Base-by-base conservation (phyloP, 441 rosid species). In the Rhodomyrtus psidioides region DNA sequence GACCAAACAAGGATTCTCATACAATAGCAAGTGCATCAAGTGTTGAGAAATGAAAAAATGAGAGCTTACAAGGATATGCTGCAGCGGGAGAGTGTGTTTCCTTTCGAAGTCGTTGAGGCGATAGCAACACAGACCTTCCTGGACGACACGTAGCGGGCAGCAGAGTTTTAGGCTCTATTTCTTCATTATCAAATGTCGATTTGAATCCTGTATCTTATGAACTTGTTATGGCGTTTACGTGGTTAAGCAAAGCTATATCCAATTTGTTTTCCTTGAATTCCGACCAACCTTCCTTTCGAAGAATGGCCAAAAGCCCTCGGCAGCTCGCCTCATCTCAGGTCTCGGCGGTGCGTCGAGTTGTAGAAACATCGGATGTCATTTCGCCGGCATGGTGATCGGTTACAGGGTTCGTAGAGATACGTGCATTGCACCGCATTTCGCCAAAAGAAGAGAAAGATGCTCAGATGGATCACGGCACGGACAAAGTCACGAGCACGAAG, bases 391-490 rank as follows among this genome's bases (percentile, higher is more conserved):
- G 54, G 54, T 53, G 6, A 53, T 53, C 17, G 17, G 54, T 53
- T 53, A 17, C 42, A 2, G 0, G 19, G 79, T 70, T 24, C 13
- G 4, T 12, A 10, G 16, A 70, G 79, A 1, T 0, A 9, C 9
- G 15, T 34, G 49, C 9, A 0, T 42, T 5, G 5, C n/a, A 70
- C 15, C 1, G 26, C 26, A 10, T 10, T 21, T 23, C 23, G 16
- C 49, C 49, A 10, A 34, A 70, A 34, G 49, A 21, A 65, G 79
- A 34, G 79, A 65, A 34, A 70, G 49, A 70, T 39, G 79, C 21
- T 70, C 54, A 4, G 79, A 70, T 24, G 16, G 0, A 70, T 39
- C 1, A 1, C 2, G 0, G 4, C 10, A 70, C 8, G 2, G 53
- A 6, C 2, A 12, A 17, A 0, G 21, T 19, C 6, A 5, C 14